Conservation (phyloP, 2,329 filamentous ascomycete genomes). For the Aspergillus transmontanensis region DNA sequence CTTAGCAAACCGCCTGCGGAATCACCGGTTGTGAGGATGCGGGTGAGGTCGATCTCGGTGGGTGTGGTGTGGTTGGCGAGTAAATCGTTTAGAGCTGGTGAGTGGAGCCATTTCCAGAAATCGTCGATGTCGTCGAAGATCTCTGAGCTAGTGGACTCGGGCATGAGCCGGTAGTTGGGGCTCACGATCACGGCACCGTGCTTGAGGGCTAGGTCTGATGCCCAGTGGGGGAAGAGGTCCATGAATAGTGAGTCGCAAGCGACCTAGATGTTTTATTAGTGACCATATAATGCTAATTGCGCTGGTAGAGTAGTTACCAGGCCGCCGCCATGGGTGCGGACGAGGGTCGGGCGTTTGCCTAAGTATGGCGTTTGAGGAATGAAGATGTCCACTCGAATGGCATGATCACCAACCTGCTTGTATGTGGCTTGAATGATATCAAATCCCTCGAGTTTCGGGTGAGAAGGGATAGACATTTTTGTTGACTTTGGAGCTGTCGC, state of each 20-base stretch:
- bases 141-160: conserved; percentile 50
- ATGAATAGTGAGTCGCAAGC: conserved; percentile 5
- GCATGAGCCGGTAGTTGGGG: conserved; percentile 56
- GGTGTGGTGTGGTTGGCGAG: conserved; percentile 16
- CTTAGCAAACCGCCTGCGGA: conserved; percentile 36
- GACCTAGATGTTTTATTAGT: background rate
- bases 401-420: background rate
- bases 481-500: background rate
- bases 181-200: conserved; percentile 50
- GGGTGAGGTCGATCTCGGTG: conserved; percentile 26
- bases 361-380: background rate
- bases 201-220: conserved; percentile 42
- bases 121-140: conserved; percentile 52
- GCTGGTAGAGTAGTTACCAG: background rate
- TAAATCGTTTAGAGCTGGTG: conserved; percentile 10
- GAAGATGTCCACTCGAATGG: background rate
- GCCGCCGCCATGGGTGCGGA: background rate
- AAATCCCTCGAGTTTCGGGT: background rate
- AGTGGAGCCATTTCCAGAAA: conserved; percentile 52
- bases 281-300: background rate
- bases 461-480: background rate
- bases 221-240: conserved; percentile 36
- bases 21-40: conserved; percentile 31
- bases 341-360: background rate
- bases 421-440: background rate